Conservation (phyloP, 768 basidiomycete genomes). For the Mycena rosella region DNA sequence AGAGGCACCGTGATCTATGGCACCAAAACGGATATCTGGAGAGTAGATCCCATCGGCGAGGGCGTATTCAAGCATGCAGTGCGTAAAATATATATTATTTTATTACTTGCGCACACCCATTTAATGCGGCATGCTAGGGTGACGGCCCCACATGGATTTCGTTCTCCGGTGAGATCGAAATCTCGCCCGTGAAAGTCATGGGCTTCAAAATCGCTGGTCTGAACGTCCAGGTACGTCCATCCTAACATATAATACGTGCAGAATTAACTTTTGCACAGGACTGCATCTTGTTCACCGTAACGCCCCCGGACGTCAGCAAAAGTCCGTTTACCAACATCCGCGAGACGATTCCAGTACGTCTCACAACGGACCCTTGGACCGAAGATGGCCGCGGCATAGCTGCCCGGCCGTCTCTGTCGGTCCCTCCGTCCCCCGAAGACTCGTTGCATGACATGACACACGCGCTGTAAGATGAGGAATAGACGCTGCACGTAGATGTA, state of each 20-base stretch:
- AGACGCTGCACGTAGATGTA: background rate
- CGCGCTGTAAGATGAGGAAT: conserved; percentile 1
- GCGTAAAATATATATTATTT: conserved; percentile 43
- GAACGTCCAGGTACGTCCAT: conserved; percentile 66
- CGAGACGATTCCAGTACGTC: conserved; percentile 70
- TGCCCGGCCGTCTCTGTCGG: conserved; percentile 12
- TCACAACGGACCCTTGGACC: conserved; percentile 73
- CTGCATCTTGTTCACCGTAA: conserved; percentile 71
- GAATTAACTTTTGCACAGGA: conserved; percentile 67
- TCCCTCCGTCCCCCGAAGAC: conserved; percentile 23
- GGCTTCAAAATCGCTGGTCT: conserved; percentile 78
- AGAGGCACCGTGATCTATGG: conserved; percentile 63
- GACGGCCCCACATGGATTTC: conserved; percentile 73
- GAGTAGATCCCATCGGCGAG: conserved; percentile 72
- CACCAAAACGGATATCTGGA: conserved; percentile 81
- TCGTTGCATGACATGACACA: conserved; percentile 1
- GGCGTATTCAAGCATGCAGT: conserved; percentile 72
- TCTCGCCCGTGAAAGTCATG: conserved; percentile 63
- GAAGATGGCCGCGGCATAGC: conserved; percentile 53
- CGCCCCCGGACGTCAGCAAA: conserved; percentile 67
- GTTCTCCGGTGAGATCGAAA: conserved; percentile 73
- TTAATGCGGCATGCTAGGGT: conserved; percentile 55
- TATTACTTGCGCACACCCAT: background rate
- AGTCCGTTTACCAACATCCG: conserved; percentile 72
- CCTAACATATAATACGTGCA: too few relatives aligned